Evolutionary conservation across 2,329 filamentous ascomycete species (phyloP).

Genomic region (Aaosphaeria arxii): DNA sequence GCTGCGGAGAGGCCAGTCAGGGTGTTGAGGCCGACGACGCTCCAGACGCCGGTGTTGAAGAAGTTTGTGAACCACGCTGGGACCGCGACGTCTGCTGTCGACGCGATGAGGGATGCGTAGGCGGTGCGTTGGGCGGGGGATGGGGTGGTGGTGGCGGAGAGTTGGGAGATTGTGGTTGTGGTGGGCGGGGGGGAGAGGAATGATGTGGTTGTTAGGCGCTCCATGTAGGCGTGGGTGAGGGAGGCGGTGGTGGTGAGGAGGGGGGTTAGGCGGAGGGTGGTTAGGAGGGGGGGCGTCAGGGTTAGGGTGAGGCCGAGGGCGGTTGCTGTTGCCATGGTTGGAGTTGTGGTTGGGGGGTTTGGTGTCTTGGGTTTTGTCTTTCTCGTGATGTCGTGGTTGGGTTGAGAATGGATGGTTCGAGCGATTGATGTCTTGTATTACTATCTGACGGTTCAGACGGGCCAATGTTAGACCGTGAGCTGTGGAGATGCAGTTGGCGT

Average conservation of each 20-base stretch:
- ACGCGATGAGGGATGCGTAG: neutral
- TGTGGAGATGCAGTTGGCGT: no score
- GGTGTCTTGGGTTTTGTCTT: no score
- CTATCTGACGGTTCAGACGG: no score
- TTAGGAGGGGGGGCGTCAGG: constrained; percentile 8
- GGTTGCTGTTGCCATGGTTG: constrained; percentile 1
- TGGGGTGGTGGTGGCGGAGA: neutral
- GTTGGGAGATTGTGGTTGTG: neutral
- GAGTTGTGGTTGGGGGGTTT: neutral
- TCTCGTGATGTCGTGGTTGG: no score
- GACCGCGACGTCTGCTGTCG: constrained; percentile 9
- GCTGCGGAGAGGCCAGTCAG: constrained; percentile 10
- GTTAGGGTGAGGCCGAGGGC: constrained; percentile 4
- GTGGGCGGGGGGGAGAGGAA: constrained; percentile 13
- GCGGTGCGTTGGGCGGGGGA: neutral
- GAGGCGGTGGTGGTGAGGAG: constrained; percentile 20
- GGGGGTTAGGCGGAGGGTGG: constrained; percentile 18
- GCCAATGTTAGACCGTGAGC: no score
- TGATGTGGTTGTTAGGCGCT: constrained; percentile 17
- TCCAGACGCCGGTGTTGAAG: constrained; percentile 16
- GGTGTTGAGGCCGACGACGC: constrained; percentile 17
- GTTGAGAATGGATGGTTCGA: no score
- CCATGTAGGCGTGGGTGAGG: constrained; percentile 26
- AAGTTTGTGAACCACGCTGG: constrained; percentile 17
- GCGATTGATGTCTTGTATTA: no score